Percentiles rank a stretch among this genome's conserved stretches.
Conservation (phyloP, 1,139 yeast species). For the Hansenula lynferdii region DNA sequence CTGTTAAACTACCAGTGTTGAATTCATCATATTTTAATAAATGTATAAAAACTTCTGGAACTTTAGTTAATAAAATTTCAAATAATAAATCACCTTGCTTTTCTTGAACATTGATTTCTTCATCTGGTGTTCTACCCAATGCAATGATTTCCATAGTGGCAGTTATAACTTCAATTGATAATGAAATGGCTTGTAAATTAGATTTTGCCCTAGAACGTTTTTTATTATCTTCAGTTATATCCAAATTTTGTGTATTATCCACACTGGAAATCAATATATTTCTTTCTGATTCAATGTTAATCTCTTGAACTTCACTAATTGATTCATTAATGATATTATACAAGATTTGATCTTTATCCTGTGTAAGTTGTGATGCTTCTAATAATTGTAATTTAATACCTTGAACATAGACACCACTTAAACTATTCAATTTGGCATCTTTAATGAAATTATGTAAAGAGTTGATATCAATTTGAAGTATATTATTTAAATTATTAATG, state of each 20-base stretch:
- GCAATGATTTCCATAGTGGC: slow-evolving; percentile 62
- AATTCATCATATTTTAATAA: slow-evolving; percentile 37
- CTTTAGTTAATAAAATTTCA: slow-evolving; percentile 29
- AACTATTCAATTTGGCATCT: slow-evolving; percentile 28
- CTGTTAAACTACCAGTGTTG: slow-evolving; percentile 51
- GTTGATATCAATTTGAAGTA: slow-evolving; percentile 14
- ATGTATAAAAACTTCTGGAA: slow-evolving; percentile 37
- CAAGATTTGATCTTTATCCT: slow-evolving; percentile 8
- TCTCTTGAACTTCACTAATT: slow-evolving; percentile 14
- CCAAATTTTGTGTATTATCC: slow-evolving; percentile 37
- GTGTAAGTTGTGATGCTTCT: slow-evolving; percentile 32
- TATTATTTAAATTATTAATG: slow-evolving; percentile 15
- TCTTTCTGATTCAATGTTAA: slow-evolving; percentile 40
- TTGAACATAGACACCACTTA: slow-evolving; percentile 48
- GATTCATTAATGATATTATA: slow-evolving; percentile 16
- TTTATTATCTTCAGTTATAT: slow-evolving; percentile 35
- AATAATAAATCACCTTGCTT: slow-evolving; percentile 24
- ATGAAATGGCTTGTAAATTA: slow-evolving; percentile 60
- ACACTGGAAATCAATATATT: slow-evolving; percentile 29
- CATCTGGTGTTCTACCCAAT: slow-evolving; percentile 1
- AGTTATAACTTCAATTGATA: slow-evolving; percentile 69
- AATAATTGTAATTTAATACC: slow-evolving; percentile 59
- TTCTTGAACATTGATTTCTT: slow-evolving; percentile 12
- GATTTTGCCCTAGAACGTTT: slow-evolving; percentile 43
- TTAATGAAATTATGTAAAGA: slow-evolving; percentile 9